A percentile compares a stretch with the other conserved stretches of the same genome.
Evolutionary conservation across 352 stramenopile species (phyloP).

Genomic region (Phytopythium chamaehyphon): DNA sequence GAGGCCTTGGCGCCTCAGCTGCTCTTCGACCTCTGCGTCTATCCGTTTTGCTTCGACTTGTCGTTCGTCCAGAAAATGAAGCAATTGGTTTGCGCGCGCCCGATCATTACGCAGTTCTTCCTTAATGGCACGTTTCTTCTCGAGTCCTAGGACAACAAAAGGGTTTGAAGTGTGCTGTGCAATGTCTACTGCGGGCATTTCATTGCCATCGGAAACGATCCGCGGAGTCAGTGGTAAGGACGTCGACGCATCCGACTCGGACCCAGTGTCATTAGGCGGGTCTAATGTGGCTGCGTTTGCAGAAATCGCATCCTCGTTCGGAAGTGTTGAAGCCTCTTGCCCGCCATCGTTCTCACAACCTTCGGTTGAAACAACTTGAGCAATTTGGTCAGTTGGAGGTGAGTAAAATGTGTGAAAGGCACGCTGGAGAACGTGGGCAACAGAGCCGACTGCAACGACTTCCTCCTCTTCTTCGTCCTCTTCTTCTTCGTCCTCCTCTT

Average conservation of each 20-base stretch:
- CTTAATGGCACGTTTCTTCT: slow-evolving; percentile 35
- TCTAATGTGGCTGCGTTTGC: too few species aligned
- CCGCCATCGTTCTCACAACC: neutral
- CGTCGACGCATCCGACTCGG: neutral
- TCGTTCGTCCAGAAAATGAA: slow-evolving; percentile 48
- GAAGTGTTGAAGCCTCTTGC: too few species aligned
- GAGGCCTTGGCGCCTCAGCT: slow-evolving; percentile 52
- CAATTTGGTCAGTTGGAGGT: neutral
- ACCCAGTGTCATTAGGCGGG: too few species aligned
- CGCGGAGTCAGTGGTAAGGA: neutral
- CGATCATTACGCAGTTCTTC: slow-evolving; percentile 24
- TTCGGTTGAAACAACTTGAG: neutral
- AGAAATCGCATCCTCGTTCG: neutral
- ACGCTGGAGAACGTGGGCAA: slow-evolving; percentile 67
- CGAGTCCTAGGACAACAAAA: slow-evolving; percentile 30
- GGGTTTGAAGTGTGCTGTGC: slow-evolving; percentile 10
- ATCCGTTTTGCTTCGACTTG: slow-evolving; percentile 31
- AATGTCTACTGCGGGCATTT: neutral
- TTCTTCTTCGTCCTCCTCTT: slow-evolving; percentile 9
- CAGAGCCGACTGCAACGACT: slow-evolving; percentile 63
- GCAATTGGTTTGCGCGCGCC: slow-evolving; percentile 22
- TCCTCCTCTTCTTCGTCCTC: slow-evolving; percentile 38
- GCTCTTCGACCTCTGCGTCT: slow-evolving; percentile 37
- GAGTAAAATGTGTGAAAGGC: slow-evolving; percentile 65
- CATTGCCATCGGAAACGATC: neutral